These are phyloP conservation scores for Austropuccinia psidii DNA, from an alignment of 1,284 basidiomycete species.

Conservation along the genomic window DNA sequence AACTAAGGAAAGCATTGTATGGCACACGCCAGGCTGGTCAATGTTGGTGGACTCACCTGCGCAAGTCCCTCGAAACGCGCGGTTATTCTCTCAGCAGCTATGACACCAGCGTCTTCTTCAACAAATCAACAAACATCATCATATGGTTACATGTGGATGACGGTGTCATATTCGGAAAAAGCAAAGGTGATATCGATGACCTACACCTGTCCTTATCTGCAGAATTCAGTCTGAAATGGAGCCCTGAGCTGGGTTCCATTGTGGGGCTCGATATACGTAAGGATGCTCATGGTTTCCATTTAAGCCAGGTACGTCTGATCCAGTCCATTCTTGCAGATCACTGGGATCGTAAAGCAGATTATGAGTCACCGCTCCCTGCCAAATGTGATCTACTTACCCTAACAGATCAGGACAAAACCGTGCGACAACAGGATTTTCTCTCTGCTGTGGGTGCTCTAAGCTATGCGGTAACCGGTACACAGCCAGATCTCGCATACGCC, in stretches of 20 bases:
- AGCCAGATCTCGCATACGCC: not conserved
- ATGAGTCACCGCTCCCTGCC: not conserved
- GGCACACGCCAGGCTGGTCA: not conserved
- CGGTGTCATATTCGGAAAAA: conserved; percentile 1
- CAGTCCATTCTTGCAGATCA: not conserved
- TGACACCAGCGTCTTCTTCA: not conserved
- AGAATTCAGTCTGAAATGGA: too few species aligned
- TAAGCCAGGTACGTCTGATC: not conserved
- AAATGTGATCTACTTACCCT: not conserved
- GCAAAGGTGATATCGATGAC: too few species aligned
- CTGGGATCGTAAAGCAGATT: not conserved
- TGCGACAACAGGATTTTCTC: not conserved
- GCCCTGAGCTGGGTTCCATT: not conserved
- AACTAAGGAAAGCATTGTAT: not conserved
- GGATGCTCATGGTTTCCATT: not conserved
- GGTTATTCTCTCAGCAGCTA: not conserved
- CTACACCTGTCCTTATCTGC: too few species aligned
- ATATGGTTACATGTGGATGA: conserved; percentile 10
- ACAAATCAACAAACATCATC: not conserved
- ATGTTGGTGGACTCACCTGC: conserved; percentile 15
- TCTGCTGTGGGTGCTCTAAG: not conserved
- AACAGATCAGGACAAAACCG: not conserved
- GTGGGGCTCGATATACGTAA: not conserved
- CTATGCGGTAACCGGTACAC: not conserved
- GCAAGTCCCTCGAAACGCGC: not conserved